These are phyloP conservation scores for Kandelia obovata DNA, from an alignment of 345 rosid genomes.

Conservation along the genomic window DNA sequence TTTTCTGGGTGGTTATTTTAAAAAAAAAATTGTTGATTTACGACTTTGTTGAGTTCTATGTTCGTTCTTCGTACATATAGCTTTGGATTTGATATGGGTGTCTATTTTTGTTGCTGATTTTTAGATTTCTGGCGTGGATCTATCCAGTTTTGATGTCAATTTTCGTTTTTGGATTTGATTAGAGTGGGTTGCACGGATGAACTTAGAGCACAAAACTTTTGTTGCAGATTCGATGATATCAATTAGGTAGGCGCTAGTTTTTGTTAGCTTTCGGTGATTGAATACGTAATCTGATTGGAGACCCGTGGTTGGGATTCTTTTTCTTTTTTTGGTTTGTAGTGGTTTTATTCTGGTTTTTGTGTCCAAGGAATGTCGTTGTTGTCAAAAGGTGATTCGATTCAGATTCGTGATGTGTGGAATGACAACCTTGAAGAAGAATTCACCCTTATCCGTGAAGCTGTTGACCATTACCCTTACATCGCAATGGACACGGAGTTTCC, in stretches of 20 bases:
- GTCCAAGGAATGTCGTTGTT: constrained; percentile 48
- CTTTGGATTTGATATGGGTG: not conserved
- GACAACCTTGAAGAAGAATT: constrained; percentile 57
- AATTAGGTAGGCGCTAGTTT: constrained; percentile 1
- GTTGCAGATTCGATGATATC: constrained; percentile 18
- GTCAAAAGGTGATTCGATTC: constrained; percentile 47
- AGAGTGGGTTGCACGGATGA: not conserved
- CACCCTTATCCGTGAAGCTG: constrained; percentile 41
- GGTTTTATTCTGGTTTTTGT: not conserved
- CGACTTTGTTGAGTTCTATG: not conserved
- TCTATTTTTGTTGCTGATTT: not conserved
- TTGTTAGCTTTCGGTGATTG: constrained; percentile 5
- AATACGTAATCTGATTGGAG: not conserved
- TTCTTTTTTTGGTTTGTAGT: not conserved
- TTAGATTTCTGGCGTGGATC: too few relatives aligned
- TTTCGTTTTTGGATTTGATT: too few relatives aligned
- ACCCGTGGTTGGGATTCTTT: constrained; percentile 3
- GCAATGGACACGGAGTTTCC: constrained; percentile 90
- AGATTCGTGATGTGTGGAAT: constrained; percentile 70
- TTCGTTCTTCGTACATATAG: not conserved
- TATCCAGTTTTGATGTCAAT: too few relatives aligned
- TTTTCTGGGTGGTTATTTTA: not conserved
- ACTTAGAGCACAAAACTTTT: not conserved
- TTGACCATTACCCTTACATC: constrained; percentile 55
- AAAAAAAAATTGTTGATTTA: too few relatives aligned